These are phyloP conservation scores for Mycena amicta DNA, from an alignment of 768 basidiomycete genomes.

Conservation along the genomic window DNA sequence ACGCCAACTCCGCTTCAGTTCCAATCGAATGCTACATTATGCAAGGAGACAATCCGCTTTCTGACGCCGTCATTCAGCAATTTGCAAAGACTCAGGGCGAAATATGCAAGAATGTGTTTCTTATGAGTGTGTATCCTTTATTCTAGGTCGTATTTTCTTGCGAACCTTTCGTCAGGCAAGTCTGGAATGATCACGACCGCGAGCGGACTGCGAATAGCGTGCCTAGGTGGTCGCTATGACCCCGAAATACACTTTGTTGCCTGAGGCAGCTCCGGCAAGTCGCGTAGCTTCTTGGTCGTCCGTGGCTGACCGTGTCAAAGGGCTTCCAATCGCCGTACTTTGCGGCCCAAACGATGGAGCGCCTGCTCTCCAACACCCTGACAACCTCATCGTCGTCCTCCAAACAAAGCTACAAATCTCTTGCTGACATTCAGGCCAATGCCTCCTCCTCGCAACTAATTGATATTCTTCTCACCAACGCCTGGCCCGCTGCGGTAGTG, in stretches of 20 bases:
- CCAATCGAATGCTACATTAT: slow-evolving; percentile 93
- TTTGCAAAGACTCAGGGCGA: slow-evolving; percentile 79
- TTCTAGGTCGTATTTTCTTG: not conserved
- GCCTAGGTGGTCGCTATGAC: slow-evolving; percentile 80
- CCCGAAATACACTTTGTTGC: slow-evolving; percentile 57
- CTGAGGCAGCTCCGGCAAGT: slow-evolving; percentile 67
- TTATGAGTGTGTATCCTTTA: slow-evolving; percentile 65
- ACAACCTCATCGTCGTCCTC: slow-evolving; percentile 44
- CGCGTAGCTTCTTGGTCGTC: not conserved
- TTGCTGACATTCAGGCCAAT: slow-evolving; percentile 68
- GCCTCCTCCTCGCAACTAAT: slow-evolving; percentile 64
- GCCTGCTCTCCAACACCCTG: slow-evolving; percentile 71
- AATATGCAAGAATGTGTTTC: slow-evolving; percentile 79
- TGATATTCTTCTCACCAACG: slow-evolving; percentile 82
- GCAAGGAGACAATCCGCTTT: slow-evolving; percentile 80
- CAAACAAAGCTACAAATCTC: slow-evolving; percentile 57
- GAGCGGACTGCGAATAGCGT: slow-evolving; percentile 81
- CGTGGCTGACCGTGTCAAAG: slow-evolving; percentile 38
- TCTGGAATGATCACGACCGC: slow-evolving; percentile 79
- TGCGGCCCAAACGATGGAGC: slow-evolving; percentile 67
- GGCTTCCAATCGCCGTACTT: slow-evolving; percentile 81
- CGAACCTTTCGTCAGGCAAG: slow-evolving; percentile 57
- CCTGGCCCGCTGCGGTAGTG: slow-evolving; percentile 71
- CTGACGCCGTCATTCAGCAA: slow-evolving; percentile 70
- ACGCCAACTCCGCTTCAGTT: slow-evolving; percentile 44